Evolutionary conservation across 352 stramenopile species (phyloP), one percentile per base, ranked within the genome.

Genomic region (Thalassiosira exigua): DNA sequence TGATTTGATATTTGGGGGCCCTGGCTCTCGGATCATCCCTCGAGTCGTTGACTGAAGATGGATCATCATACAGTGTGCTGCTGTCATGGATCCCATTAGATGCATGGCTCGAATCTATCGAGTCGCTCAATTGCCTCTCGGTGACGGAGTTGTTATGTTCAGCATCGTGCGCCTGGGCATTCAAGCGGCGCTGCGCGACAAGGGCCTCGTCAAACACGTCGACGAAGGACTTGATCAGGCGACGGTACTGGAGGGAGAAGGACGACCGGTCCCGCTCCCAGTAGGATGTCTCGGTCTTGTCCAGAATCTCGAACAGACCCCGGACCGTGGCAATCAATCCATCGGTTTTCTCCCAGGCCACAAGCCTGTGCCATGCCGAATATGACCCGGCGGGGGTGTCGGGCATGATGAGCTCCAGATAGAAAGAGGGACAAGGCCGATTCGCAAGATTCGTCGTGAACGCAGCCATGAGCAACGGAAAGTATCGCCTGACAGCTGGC

Each of bases 141-240:
- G 24, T 11, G 44, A 29, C 46, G 21, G 22, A 46, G n/a, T 67
- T 39, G 19, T n/a, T 46, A 52, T 66, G 24, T 44, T 75, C 69
- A 56, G 30, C 32, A 48, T 69, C 21, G n/a, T 58, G 58, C 14
- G 22, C 24, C 24, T 68, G 58, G 32, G n/a, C 26, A 17, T 32
- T 44, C 33, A 50, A 59, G 67, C 32, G 3, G 46, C 26, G n/a
- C n/a, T 54, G 24, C 30, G 60, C 46, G 42, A 69, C 75, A n/a
- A 84, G n/a, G 29, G 50, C 51, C 66, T 75, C 77, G 39, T 85
- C 77, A 67, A 85, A 85, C 1, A 24, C 44, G 51, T 85, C 72
- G 26, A 85, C 41, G 57, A 85, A 82, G 12, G 58, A 73, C 74
- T 79, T 84, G 11, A 80, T 7, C 29, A 72, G 36, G n/a, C 72